Conservation (phyloP, 805 yeast genomes). For the Candida easanensis region DNA sequence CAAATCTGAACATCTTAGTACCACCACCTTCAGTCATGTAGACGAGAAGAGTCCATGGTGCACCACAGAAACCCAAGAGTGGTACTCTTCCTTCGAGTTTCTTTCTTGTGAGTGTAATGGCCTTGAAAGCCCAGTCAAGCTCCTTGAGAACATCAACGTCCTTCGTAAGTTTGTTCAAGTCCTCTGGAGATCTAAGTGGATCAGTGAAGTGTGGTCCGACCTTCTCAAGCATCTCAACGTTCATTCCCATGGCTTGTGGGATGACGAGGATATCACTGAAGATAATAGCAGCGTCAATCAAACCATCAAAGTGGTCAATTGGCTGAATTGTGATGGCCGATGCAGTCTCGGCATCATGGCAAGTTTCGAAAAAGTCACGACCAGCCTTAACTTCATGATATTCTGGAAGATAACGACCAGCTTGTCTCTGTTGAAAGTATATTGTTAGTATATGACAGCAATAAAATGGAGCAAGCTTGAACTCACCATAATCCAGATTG, state of each 20-base stretch:
- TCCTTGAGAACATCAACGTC: constrained; percentile 72
- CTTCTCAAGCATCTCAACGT: constrained; percentile 89
- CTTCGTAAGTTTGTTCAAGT: constrained; percentile 55
- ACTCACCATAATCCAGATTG: constrained; percentile 87
- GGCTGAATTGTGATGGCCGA: constrained; percentile 95
- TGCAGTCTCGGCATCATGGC: constrained; percentile 92
- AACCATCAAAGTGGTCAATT: constrained; percentile 80
- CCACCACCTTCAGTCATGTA: constrained; percentile 99
- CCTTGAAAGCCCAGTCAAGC: constrained; percentile 90
- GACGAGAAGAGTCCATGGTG: constrained; percentile 96
- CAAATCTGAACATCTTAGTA: constrained; percentile 84
- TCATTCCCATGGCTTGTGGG: constrained; percentile 98
- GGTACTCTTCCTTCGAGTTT: constrained; percentile 91
- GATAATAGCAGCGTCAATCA: constrained; percentile 94
- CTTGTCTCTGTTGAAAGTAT: constrained; percentile 59
- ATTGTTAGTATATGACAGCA: constrained; percentile 8
- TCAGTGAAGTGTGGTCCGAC: constrained; percentile 91
- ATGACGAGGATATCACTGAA: constrained; percentile 93
- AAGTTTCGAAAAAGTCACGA: constrained; percentile 91
- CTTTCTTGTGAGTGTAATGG: constrained; percentile 87
- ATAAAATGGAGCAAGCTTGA: background rate
- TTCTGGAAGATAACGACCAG: constrained; percentile 90
- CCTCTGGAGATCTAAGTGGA: constrained; percentile 76
- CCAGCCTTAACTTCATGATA: constrained; percentile 85
- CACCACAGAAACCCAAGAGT: constrained; percentile 91